Base-by-base conservation (phyloP, 202 grass and related monocot genomes). In the Alloteropsis angusta region DNA sequence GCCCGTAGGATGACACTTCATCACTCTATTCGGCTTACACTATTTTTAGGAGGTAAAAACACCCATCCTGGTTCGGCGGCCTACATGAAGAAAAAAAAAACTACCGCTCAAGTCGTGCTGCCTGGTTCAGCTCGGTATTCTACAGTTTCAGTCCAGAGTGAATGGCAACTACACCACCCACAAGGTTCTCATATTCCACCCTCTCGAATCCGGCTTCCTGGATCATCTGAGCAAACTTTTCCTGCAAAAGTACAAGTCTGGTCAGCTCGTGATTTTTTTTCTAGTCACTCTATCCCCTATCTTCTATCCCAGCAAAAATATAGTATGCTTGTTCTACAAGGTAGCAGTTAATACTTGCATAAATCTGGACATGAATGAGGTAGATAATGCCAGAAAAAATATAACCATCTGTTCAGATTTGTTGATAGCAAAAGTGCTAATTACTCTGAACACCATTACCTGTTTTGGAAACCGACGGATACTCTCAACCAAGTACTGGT, bases 401-500 rank as follows among this genome's bases (percentile, higher is more conserved):
- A 34, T 46, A 22, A 73, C 21, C 42, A 43, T 49, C 7, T 61
- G 41, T 59, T 73, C 30, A 18, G 63, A 32, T 64, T 62, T 42
- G 7, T 48, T 2, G 5, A 6, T 16, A 62, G 35, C 3, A 84
- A 32, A 56, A 72, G 75, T 42, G 46, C 4, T 57, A 48, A 21
- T 39, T 69, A 47, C 17, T 53, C 16, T 50, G 12, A 14, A 17
- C 7, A 60, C 19, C 17, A 50, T 78, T 79, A 98, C 95, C 91
- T 95, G 92, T 45, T 93, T 93, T 26, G 95, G 92, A 58, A 98
- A 98, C 16, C 81, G 83, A 17, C 95, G 85, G 45, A 98, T 87
- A 74, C 92, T 95, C 89, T 98, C 95, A 64, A 98, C 95, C 81
- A 98, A 85, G 87, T 98, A 98, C 39, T 98, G 87, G 68, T 98